Conservation (phyloP, 2,329 filamentous ascomycete species). For the Ceratocystis huliohia region DNA sequence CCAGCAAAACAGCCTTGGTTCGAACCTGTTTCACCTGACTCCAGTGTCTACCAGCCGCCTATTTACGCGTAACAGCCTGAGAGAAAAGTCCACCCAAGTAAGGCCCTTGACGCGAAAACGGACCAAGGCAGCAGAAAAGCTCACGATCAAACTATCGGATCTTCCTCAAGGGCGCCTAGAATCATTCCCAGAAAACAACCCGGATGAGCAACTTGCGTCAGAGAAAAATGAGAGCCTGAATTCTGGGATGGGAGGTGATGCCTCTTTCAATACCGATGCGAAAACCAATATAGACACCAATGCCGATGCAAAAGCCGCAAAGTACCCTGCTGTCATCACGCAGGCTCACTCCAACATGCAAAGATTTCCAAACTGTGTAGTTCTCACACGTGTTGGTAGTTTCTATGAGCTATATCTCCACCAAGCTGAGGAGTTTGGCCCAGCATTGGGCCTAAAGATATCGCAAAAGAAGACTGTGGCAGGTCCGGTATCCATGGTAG, state of each 20-base stretch:
- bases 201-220: background rate
- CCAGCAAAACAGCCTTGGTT: background rate
- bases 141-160: constrained; percentile 42
- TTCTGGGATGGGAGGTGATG: background rate
- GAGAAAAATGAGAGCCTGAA: background rate
- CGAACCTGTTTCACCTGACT: too few species aligned
- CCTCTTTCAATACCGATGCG: background rate
- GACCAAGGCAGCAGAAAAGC: constrained; percentile 26
- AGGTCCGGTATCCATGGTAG: constrained; percentile 73
- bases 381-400: constrained; percentile 82
- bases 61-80: background rate
- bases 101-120: background rate
- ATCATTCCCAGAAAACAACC: constrained; percentile 21
- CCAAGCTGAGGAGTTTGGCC: constrained; percentile 79
- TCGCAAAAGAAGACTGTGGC: constrained; percentile 66
- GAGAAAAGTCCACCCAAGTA: background rate
- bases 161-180: constrained; percentile 42
- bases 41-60: background rate
- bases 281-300: background rate
- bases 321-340: constrained; percentile 77
- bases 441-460: constrained; percentile 77
- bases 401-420: constrained; percentile 99
- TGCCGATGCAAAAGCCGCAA: constrained; percentile 30
- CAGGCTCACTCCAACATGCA: constrained; percentile 83
- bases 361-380: constrained; percentile 78